A percentile compares a stretch with the other conserved stretches of the same genome.
These are phyloP conservation scores for Zangia roseola DNA, from an alignment of 768 basidiomycete genomes.

Conservation along the genomic window DNA sequence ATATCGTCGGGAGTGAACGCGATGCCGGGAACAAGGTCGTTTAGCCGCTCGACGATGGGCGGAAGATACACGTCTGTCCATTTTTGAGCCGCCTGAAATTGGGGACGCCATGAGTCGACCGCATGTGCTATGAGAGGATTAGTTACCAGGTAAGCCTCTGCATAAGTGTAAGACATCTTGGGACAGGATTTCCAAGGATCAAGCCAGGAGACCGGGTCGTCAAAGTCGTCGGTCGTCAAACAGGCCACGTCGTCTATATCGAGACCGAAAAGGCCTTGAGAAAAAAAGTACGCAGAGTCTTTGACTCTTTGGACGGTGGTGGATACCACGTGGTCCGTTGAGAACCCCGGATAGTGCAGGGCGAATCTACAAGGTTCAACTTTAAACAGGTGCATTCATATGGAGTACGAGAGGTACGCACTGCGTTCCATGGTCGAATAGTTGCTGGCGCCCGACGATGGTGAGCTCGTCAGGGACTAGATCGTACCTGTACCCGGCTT, in stretches of 20 bases:
- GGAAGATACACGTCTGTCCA: constrained; percentile 39
- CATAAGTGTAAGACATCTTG: neutral
- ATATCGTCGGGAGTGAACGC: constrained; percentile 29
- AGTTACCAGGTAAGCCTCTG: neutral
- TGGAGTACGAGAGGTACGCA: constrained; percentile 24
- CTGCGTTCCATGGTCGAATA: constrained; percentile 43
- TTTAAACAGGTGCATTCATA: too few species aligned
- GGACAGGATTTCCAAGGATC: constrained; percentile 38
- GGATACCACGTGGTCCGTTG: constrained; percentile 13
- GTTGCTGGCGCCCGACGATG: constrained; percentile 33
- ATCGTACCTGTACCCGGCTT: constrained; percentile 33
- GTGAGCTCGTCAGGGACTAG: constrained; percentile 38
- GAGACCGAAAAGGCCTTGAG: constrained; percentile 38
- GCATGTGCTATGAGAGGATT: neutral
- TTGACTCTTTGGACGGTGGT: constrained; percentile 26
- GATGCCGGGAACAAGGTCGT: constrained; percentile 34
- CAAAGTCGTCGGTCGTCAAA: constrained; percentile 33
- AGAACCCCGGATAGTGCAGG: constrained; percentile 20
- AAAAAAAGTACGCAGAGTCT: constrained; percentile 43
- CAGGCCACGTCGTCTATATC: constrained; percentile 23
- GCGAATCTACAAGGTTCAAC: constrained; percentile 20
- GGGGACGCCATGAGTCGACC: too few species aligned
- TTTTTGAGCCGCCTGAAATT: constrained; percentile 7
- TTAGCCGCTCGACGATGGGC: constrained; percentile 36
- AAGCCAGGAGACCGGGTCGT: constrained; percentile 39